These are phyloP conservation scores for Gaultheria prostrata DNA, from an alignment of 148 eudicot genomes.

Conservation along the genomic window DNA sequence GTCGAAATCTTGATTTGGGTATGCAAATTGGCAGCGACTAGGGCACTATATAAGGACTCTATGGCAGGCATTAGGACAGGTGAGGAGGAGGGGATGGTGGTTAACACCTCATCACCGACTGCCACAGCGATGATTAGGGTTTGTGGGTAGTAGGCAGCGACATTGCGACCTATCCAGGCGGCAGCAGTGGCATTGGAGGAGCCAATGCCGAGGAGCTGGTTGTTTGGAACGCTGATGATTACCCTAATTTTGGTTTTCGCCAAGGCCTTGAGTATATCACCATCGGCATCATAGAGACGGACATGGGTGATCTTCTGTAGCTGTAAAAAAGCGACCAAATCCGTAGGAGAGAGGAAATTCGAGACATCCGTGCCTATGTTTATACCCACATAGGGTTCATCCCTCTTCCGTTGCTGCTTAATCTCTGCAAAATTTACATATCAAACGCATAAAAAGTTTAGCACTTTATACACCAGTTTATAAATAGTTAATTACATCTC, in stretches of 20 bases:
- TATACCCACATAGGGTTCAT: constrained; percentile 73
- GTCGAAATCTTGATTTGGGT: constrained; percentile 64
- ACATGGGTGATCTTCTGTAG: constrained; percentile 74
- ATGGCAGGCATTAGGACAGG: constrained; percentile 82
- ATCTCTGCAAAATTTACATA: constrained; percentile 36
- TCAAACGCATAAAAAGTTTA: not conserved
- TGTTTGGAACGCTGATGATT: constrained; percentile 75
- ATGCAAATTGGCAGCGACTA: constrained; percentile 71
- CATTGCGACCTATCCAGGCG: constrained; percentile 69
- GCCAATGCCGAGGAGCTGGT: constrained; percentile 77
- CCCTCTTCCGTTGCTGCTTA: constrained; percentile 36
- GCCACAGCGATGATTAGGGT: constrained; percentile 72
- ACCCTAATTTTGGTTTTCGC: constrained; percentile 78
- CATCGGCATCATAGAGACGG: constrained; percentile 67
- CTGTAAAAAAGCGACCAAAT: constrained; percentile 60
- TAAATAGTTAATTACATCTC: not conserved
- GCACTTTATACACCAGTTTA: not conserved
- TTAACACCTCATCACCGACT: constrained; percentile 88
- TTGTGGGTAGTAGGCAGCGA: constrained; percentile 62
- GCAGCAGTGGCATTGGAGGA: constrained; percentile 85
- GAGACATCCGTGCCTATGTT: constrained; percentile 80
- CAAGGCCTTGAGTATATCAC: constrained; percentile 63
- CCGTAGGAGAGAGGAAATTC: constrained; percentile 49
- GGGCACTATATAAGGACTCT: constrained; percentile 63
- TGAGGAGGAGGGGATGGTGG: constrained; percentile 59